phyloP scores from a whole-genome alignment of 1,284 basidiomycete genomes.

The Blastosporella zonata region DNA sequence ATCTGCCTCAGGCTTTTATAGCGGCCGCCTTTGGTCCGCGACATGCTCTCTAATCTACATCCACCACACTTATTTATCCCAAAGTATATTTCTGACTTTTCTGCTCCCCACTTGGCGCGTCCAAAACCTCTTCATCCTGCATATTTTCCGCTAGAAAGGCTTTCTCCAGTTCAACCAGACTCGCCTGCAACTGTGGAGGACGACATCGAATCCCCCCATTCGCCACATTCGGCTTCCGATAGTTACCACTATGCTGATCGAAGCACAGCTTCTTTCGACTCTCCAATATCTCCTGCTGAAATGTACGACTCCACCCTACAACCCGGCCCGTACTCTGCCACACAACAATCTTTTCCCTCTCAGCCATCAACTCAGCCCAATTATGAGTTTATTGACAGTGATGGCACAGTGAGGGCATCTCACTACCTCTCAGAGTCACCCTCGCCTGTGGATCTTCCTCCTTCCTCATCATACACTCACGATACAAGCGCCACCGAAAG shows the following conservation, averaged over 20 bases:
- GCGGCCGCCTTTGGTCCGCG: conserved; percentile 6
- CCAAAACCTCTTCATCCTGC: conserved; percentile 24
- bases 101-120: conserved; percentile 21
- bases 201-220: conserved; percentile 29
- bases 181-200: conserved; percentile 34
- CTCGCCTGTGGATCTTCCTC: conserved; percentile 39
- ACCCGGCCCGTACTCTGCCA: conserved; percentile 19
- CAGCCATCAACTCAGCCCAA: conserved; percentile 22
- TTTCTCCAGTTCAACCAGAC: conserved; percentile 29
- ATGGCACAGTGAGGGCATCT: conserved; percentile 26
- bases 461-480: conserved; percentile 36
- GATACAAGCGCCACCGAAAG: conserved; percentile 42
- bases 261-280: conserved; percentile 27
- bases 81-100: conserved; percentile 26
- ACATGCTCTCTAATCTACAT: conserved; percentile 34
- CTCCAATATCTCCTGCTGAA: conserved; percentile 26
- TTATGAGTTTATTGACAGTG: conserved; percentile 28
- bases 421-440: conserved; percentile 39
- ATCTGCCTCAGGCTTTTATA: conserved; percentile 17
- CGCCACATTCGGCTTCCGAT: conserved; percentile 24
- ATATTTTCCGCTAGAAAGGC: conserved; percentile 23
- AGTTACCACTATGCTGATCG: conserved; percentile 33
- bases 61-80: conserved; percentile 27
- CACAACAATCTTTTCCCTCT: conserved; percentile 26
- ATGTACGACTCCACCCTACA: conserved; percentile 26